phyloP scores from a whole-genome alignment of 2,329 filamentous ascomycete genomes.

The Verticillium nonalfalfae region DNA sequence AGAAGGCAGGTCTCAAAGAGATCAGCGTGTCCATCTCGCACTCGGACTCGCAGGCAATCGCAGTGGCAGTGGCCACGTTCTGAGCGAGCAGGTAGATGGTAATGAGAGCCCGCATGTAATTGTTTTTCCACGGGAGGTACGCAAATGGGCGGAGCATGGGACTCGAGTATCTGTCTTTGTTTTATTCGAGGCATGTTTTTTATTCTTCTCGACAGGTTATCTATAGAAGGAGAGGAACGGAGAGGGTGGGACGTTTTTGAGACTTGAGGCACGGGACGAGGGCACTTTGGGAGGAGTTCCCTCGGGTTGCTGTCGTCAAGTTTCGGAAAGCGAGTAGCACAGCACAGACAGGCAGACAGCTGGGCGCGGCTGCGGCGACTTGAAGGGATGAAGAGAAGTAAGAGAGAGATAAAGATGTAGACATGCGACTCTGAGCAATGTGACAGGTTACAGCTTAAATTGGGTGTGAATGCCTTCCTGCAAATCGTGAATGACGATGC shows the following conservation, averaged over 20 bases:
- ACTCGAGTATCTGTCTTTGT: conserved; percentile 3
- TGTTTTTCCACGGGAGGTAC: background rate
- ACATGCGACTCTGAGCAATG: background rate
- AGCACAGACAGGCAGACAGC: background rate
- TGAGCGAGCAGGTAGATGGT: conserved; percentile 29
- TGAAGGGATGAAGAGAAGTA: conserved; percentile 3
- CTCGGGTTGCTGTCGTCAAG: background rate
- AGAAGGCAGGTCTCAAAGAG: conserved; percentile 78
- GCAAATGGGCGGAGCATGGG: conserved; percentile 11
- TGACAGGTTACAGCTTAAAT: background rate
- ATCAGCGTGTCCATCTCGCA: conserved; percentile 95
- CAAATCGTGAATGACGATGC: background rate
- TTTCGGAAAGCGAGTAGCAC: no score
- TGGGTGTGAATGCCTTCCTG: no score
- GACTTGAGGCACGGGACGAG: background rate
- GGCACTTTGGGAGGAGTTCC: conserved; percentile 12
- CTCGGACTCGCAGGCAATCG: conserved; percentile 88
- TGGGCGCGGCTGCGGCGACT: background rate
- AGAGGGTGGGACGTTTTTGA: background rate
- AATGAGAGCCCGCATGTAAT: background rate
- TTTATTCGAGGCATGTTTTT: conserved; percentile 10
- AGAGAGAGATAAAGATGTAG: background rate
- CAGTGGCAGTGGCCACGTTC: conserved; percentile 81
- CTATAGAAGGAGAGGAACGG: background rate
- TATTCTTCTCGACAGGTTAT: background rate